Base-by-base conservation (phyloP, 2,329 filamentous ascomycete species). In the Ophiostoma sp. region DNA sequence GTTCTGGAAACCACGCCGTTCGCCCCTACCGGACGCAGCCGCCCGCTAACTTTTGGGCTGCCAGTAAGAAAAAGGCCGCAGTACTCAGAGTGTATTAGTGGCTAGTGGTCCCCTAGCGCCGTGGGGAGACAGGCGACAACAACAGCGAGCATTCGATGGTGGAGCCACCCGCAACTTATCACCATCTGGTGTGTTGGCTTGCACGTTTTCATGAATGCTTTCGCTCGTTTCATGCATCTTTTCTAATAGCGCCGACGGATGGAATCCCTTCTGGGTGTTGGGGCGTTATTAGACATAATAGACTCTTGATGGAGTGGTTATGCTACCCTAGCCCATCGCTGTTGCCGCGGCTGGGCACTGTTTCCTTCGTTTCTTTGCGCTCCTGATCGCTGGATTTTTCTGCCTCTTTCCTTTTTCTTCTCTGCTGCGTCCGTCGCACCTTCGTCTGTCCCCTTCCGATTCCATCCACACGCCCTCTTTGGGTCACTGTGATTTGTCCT, bases 61-160 rank as follows among this genome's bases (percentile, higher is more conserved):
- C 68, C 68, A 70, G 68, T 70, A 33, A 39, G 50, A 28, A 70
- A 70, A 70, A 57, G 69, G 69, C 69, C 68, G 22, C 50, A 57
- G 36, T 33, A 39, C 11, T 57, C 15, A 22, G 9, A 5, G 48
- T 7, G 1, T 12, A 45, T 48, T 48, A 17, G 11, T 48, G 42
- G 42, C 42, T 15, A 17, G 42, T 19, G 6, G 6, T 3, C 22
- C 12, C n/a, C 66, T 69, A 39, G 45, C 25, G 59, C 33, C 31
- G 50, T 70, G 68, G 68, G 31, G 68, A 57, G 48, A 70, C 52
- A 50, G 64, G 42, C 64, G 42, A 68, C 36, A 64, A 36, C 61
- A 36, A 36, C 33, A 22, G n/a, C 69, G 15, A 71, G 39, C 69
- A 63, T 71, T 17, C 57, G 39, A 71, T 59, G 52, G 69, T 71